Evolutionary conservation across 2,329 filamentous ascomycete species (phyloP).

Genomic region (Diaporthe ampelina): DNA sequence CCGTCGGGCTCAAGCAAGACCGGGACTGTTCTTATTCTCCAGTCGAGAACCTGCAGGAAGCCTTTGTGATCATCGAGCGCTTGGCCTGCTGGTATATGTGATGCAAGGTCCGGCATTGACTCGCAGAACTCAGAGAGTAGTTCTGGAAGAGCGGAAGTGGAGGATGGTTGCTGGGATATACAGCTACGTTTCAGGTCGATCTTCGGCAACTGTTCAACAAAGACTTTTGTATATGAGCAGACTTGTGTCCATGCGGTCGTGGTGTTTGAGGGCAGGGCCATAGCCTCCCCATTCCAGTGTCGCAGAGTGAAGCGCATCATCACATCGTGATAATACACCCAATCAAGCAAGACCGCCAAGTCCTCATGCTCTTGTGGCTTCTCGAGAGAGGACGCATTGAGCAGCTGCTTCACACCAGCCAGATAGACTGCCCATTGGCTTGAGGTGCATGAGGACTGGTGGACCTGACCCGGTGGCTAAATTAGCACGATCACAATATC

Average conservation of each 20-base stretch:
- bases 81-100: background rate
- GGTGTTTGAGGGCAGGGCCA: background rate
- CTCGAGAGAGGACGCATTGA: background rate
- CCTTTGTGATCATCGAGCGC: background rate
- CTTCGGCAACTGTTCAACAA: background rate
- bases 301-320: constrained; percentile 23
- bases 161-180: background rate
- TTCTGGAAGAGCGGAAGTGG: background rate
- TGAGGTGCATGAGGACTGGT: constrained; percentile 3
- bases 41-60: background rate
- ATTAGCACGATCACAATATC: background rate
- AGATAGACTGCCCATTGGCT: background rate
- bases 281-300: background rate
- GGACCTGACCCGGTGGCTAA: background rate
- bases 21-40: background rate
- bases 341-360: constrained; percentile 21
- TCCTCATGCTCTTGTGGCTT: background rate
- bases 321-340: constrained; percentile 33
- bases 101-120: background rate
- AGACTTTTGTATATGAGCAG: background rate
- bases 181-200: background rate
- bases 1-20: background rate
- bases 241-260: background rate
- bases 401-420: background rate
- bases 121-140: background rate